Conservation (phyloP, 768 basidiomycete genomes). For the Naganishia kalamii region DNA sequence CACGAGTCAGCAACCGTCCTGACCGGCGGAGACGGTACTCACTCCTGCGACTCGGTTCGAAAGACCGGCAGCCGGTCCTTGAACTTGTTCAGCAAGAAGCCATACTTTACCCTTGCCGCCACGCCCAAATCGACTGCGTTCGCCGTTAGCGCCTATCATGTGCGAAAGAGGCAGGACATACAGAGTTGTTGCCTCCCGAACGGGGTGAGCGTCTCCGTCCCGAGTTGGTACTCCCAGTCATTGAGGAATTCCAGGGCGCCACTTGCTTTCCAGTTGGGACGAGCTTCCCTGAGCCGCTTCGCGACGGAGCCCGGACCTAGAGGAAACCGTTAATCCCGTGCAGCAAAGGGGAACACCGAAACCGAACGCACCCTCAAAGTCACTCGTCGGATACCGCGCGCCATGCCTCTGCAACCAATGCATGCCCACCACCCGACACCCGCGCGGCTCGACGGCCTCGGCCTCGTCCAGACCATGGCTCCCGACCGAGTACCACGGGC, state of each 20-base stretch:
- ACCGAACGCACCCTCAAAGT: slow-evolving; percentile 22
- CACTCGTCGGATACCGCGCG: slow-evolving; percentile 41
- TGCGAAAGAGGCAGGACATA: slow-evolving; percentile 24
- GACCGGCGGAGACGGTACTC: slow-evolving; percentile 2
- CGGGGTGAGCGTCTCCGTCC: slow-evolving; percentile 78
- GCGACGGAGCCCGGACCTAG: slow-evolving; percentile 19
- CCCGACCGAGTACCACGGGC: slow-evolving; percentile 40
- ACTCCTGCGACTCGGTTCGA: slow-evolving; percentile 66
- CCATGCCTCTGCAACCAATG: slow-evolving; percentile 46
- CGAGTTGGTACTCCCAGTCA: slow-evolving; percentile 78
- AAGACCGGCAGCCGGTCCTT: slow-evolving; percentile 65
- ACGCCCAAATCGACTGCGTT: slow-evolving; percentile 58
- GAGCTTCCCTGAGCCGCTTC: slow-evolving; percentile 3
- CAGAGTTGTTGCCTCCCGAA: slow-evolving; percentile 80
- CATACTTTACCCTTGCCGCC: slow-evolving; percentile 65
- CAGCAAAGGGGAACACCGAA: background rate
- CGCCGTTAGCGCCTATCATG: background rate
- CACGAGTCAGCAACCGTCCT: background rate
- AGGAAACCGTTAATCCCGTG: background rate
- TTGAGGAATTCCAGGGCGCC: slow-evolving; percentile 72
- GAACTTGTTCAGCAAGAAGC: slow-evolving; percentile 68
- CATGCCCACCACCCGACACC: slow-evolving; percentile 35
- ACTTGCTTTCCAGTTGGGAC: slow-evolving; percentile 47
- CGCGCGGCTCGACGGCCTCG: slow-evolving; percentile 32
- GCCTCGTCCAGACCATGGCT: slow-evolving; percentile 41